Evolutionary conservation across 2,329 filamentous ascomycete genomes (phyloP).

Genomic region (Claviceps africana): DNA sequence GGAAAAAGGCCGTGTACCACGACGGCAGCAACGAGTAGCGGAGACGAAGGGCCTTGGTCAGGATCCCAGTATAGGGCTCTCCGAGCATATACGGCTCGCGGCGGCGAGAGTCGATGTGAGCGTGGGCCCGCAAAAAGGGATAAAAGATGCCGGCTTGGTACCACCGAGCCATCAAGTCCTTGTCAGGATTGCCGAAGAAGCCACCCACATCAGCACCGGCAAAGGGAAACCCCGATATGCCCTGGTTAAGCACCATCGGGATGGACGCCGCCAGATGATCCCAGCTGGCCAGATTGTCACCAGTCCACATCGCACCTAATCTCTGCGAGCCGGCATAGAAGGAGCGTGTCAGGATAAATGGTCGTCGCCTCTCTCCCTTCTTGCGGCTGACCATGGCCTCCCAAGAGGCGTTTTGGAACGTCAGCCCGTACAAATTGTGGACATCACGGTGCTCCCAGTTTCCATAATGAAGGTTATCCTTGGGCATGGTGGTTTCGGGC

Average conservation of each 20-base stretch:
- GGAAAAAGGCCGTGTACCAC: slow-evolving; percentile 95
- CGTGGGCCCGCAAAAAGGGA: slow-evolving; percentile 94
- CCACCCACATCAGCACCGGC: slow-evolving; percentile 91
- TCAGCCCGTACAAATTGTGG: slow-evolving; percentile 91
- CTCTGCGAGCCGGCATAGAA: slow-evolving; percentile 89
- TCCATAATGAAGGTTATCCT: slow-evolving; percentile 85
- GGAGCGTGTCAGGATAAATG: slow-evolving; percentile 83
- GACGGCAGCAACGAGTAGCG: slow-evolving; percentile 80
- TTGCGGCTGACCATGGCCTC: slow-evolving; percentile 72
- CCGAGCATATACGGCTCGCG: slow-evolving; percentile 83
- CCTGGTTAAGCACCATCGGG: slow-evolving; percentile 87
- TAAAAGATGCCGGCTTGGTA: slow-evolving; percentile 96
- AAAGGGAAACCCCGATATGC: slow-evolving; percentile 87
- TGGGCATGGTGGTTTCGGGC: slow-evolving; percentile 95
- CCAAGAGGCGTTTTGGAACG: slow-evolving; percentile 88
- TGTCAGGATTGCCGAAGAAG: slow-evolving; percentile 94
- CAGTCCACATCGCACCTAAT: slow-evolving; percentile 93
- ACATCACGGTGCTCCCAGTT: slow-evolving; percentile 95
- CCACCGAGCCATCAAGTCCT: slow-evolving; percentile 85
- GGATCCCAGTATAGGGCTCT: slow-evolving; percentile 73
- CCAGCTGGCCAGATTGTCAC: slow-evolving; percentile 92
- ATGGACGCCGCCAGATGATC: slow-evolving; percentile 76
- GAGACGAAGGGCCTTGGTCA: slow-evolving; percentile 74
- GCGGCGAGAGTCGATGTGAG: slow-evolving; percentile 88
- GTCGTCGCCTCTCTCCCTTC: slow-evolving; percentile 70